Base-by-base conservation (phyloP, 2,329 filamentous ascomycete genomes). In the Aspergillus ustus region DNA sequence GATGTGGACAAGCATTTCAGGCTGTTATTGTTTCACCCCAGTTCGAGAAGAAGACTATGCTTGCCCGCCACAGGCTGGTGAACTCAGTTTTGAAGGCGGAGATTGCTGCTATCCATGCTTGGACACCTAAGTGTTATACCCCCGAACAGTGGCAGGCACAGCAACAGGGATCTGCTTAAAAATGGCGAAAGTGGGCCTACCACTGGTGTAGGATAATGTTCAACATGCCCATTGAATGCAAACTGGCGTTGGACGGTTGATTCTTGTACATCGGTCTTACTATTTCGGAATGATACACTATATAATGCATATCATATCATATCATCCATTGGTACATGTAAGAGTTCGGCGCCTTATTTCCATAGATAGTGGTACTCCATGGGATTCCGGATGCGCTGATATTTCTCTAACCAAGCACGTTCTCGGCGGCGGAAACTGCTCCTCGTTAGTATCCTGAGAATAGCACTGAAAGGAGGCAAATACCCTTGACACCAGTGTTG, bases 61-160 rank as follows among this genome's bases (percentile, higher is more conserved):
- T 97, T 61, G 92, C 92, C 74, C 86, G 93, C 60, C 92, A 97
- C 78, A 88, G 93, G 48, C 84, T 96, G 65, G 93, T 96, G 69
- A 97, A 97, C 78, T 85, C 85, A 17, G 88, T 88, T 5, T 83
- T 97, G 70, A 94, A 93, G 81, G 86, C 89, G 51, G 93, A 97
- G 80, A 96, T 97, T 75, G 91, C 91, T 17, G 87, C 86, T 66
- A 96, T 97, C 70, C 93, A 97, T 81, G 93, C 93, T 44, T 97
- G 93, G 93, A 96, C 92, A 59, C 92, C 93, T 29, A 96, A 93
- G 80, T 97, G 93, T 77, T 91, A 93, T 81, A 97, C 93, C 8
- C 91, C 92, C 0, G 91, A 93, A 71, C 92, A 97, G 81, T 96
- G 91, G 88, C 87, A 91, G 80, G 88, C 86, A 77, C 85, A 90